Conservation (phyloP, 2,329 filamentous ascomycete genomes). For the Calonectria pseudoturangicola region DNA sequence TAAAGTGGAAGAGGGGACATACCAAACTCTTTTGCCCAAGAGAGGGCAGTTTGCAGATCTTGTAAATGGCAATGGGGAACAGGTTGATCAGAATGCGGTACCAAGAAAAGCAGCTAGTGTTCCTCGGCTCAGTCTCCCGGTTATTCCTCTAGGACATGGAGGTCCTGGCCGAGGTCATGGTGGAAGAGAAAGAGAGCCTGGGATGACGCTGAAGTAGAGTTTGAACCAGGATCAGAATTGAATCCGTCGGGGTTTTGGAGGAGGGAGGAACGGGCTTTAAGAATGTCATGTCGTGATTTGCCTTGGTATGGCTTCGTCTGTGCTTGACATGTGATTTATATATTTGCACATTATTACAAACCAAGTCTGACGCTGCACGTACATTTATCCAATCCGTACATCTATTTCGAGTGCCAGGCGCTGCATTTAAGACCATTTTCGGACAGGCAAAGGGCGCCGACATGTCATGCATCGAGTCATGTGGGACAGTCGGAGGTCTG, state of each 20-base stretch:
- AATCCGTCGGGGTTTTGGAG: neutral
- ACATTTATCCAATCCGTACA: neutral
- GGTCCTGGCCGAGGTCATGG: neutral
- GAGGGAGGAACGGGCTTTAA: neutral
- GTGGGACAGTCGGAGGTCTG: slow-evolving; percentile 39
- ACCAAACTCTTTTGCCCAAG: slow-evolving; percentile 72
- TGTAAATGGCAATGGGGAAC: slow-evolving; percentile 58
- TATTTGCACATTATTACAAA: neutral
- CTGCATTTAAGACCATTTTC: neutral
- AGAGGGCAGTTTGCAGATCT: slow-evolving; percentile 69
- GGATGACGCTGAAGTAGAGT: neutral
- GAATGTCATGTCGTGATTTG: neutral
- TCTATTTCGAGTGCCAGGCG: too few relatives aligned
- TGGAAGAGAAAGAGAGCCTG: neutral
- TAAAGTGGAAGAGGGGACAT: slow-evolving; percentile 81
- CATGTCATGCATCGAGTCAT: slow-evolving; percentile 37
- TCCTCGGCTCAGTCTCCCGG: slow-evolving; percentile 5
- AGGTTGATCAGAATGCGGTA: neutral
- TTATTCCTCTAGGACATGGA: neutral
- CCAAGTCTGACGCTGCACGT: neutral
- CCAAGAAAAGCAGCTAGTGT: neutral
- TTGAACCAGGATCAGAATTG: neutral
- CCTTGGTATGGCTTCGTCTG: neutral
- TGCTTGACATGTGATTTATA: neutral
- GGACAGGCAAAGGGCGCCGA: slow-evolving; percentile 5